A percentile compares a stretch with the other conserved stretches of the same genome.
Conservation (phyloP, 169 alveolate species). For the Theileria equi region DNA sequence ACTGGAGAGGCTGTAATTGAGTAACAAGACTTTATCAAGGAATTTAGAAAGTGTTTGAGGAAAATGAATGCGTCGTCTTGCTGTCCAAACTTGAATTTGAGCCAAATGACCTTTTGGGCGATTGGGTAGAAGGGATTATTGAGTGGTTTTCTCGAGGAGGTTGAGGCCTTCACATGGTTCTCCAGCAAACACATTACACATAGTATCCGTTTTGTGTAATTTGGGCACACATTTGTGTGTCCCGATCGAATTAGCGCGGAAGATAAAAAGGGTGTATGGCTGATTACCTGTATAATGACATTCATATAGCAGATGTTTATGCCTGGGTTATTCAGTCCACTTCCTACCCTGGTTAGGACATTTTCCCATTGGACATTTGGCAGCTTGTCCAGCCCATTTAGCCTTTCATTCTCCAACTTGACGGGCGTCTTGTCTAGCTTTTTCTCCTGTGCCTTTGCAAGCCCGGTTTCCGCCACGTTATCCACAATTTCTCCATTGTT, state of each 20-base stretch:
- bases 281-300: constrained; percentile 68
- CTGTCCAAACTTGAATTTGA: constrained; percentile 60
- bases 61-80: constrained; percentile 74
- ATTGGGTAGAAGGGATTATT: constrained; percentile 59
- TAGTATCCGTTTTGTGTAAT: constrained; percentile 45
- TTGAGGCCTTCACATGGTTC: constrained; percentile 43
- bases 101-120: constrained; percentile 66
- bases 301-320: constrained; percentile 73
- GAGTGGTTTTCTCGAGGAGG: constrained; percentile 23
- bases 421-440: neutral
- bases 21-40: constrained; percentile 66
- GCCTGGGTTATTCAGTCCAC: constrained; percentile 74
- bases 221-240: constrained; percentile 59
- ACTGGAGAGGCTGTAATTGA: neutral
- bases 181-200: constrained; percentile 70
- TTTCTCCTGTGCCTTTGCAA: neutral
- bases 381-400: constrained; percentile 45
- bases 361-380: constrained; percentile 39
- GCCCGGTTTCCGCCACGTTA: neutral
- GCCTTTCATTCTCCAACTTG: constrained; percentile 26
- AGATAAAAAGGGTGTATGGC: constrained; percentile 67
- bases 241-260: constrained; percentile 57
- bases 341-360: constrained; percentile 51
- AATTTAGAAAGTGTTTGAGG: constrained; percentile 64
- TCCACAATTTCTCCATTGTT: neutral